Conservation (phyloP, 805 yeast species). For the Candida bentonensis region DNA sequence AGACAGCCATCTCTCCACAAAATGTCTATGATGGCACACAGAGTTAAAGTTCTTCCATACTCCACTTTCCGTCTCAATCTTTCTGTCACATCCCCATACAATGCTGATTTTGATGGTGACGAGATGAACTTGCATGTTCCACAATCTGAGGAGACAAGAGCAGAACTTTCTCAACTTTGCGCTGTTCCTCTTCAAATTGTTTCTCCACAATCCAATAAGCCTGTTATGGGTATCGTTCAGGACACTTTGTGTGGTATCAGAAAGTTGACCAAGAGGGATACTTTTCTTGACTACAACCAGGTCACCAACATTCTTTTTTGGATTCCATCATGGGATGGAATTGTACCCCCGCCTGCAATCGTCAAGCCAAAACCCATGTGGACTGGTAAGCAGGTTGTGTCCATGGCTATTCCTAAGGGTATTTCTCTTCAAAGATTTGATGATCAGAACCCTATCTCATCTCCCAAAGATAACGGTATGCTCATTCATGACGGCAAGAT, state of each 20-base stretch:
- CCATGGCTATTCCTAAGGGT: conserved; percentile 91
- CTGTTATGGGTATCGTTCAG: conserved; percentile 99
- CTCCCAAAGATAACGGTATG: conserved; percentile 94
- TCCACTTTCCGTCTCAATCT: conserved; percentile 92
- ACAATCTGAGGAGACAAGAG: conserved; percentile 94
- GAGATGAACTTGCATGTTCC: conserved; percentile 99
- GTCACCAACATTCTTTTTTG: conserved; percentile 94
- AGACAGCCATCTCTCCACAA: conserved; percentile 99
- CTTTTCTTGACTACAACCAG: conserved; percentile 78
- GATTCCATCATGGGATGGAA: conserved; percentile 99
- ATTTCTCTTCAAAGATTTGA: conserved; percentile 90
- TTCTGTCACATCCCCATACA: conserved; percentile 98
- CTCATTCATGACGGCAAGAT: conserved; percentile 89
- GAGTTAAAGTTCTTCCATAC: conserved; percentile 97
- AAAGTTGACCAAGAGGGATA: conserved; percentile 86
- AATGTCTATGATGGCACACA: conserved; percentile 99
- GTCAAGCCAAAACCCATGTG: conserved; percentile 90
- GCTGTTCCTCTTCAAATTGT: conserved; percentile 97
- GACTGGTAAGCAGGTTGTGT: conserved; percentile 92
- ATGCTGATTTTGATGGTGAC: conserved; percentile 99
- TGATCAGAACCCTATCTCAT: conserved; percentile 66
- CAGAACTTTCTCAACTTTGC: conserved; percentile 87
- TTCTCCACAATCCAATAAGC: conserved; percentile 96
- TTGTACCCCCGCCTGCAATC: conserved; percentile 89
- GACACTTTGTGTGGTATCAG: conserved; percentile 96